A percentile compares a stretch with the other conserved stretches of the same genome.
phyloP scores from a whole-genome alignment of 1,284 basidiomycete genomes.

The Pseudozyma pruni region DNA sequence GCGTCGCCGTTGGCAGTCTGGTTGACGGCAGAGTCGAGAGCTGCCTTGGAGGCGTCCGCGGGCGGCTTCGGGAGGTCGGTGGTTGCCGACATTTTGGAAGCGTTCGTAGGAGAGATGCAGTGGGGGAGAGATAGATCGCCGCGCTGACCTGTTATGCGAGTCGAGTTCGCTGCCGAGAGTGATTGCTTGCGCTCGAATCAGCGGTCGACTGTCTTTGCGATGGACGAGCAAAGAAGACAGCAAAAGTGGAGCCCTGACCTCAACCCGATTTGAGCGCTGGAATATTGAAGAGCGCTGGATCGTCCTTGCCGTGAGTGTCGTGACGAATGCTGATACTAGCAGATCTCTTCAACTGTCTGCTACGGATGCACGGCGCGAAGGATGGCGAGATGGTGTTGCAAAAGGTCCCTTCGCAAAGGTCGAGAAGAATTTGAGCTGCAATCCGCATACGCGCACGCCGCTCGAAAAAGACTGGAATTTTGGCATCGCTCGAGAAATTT shows the following conservation, averaged over 20 bases:
- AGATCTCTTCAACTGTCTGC: neutral
- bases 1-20: constrained; percentile 29
- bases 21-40: constrained; percentile 54
- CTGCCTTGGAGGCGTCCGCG: constrained; percentile 55
- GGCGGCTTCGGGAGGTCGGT: constrained; percentile 50
- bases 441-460: too few relatives aligned
- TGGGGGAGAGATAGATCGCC: too few relatives aligned
- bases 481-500: too few relatives aligned
- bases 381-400: constrained; percentile 4
- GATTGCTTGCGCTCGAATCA: too few relatives aligned
- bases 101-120: neutral
- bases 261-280: too few relatives aligned
- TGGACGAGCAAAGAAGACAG: too few relatives aligned
- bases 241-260: too few relatives aligned
- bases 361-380: neutral
- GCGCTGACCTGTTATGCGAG: too few relatives aligned
- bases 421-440: constrained; percentile 14
- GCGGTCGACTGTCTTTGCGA: too few relatives aligned
- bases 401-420: constrained; percentile 1
- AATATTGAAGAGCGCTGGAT: too few relatives aligned
- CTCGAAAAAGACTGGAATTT: too few relatives aligned
- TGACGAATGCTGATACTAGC: constrained; percentile 1
- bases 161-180: too few relatives aligned
- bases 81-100: constrained; percentile 29
- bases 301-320: constrained; percentile 2